phyloP scores from a whole-genome alignment of 2,329 filamentous ascomycete species.

The Stemphylium beticola region DNA sequence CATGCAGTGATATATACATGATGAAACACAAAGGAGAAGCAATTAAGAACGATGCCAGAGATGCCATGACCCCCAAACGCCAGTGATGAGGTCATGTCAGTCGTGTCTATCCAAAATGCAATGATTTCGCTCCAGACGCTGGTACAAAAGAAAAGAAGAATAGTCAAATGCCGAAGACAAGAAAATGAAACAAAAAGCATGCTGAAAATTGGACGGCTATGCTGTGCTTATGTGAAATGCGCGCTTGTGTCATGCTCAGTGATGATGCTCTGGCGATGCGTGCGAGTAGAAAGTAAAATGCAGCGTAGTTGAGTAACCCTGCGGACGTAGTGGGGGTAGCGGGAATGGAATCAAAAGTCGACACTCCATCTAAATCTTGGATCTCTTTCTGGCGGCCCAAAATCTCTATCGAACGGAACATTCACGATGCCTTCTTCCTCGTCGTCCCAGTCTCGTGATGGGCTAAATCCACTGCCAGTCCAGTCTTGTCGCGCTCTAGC shows the following conservation, averaged over 20 bases:
- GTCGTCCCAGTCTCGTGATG: slow-evolving; percentile 26
- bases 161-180: background rate
- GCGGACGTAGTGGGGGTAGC: background rate
- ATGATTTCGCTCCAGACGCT: slow-evolving; percentile 6
- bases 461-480: slow-evolving; percentile 21
- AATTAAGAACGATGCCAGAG: background rate
- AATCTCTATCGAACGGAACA: slow-evolving; percentile 43
- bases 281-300: background rate
- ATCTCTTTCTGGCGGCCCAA: slow-evolving; percentile 43
- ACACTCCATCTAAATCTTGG: slow-evolving; percentile 51
- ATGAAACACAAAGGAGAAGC: background rate
- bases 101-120: slow-evolving; percentile 12
- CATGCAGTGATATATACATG: slow-evolving; percentile 8
- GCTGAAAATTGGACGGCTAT: background rate
- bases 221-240: slow-evolving; percentile 1
- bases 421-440: slow-evolving; percentile 26
- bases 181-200: background rate
- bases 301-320: background rate
- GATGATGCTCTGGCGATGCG: slow-evolving; percentile 1
- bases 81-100: background rate
- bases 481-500: slow-evolving; percentile 15
- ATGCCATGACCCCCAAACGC: background rate
- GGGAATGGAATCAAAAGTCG: slow-evolving; percentile 42
- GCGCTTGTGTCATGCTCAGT: background rate
- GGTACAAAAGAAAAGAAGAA: background rate